A percentile compares a stretch with the other conserved stretches of the same genome.
phyloP scores from a whole-genome alignment of 2,329 filamentous ascomycete genomes.

The Aspergillus sp. region DNA sequence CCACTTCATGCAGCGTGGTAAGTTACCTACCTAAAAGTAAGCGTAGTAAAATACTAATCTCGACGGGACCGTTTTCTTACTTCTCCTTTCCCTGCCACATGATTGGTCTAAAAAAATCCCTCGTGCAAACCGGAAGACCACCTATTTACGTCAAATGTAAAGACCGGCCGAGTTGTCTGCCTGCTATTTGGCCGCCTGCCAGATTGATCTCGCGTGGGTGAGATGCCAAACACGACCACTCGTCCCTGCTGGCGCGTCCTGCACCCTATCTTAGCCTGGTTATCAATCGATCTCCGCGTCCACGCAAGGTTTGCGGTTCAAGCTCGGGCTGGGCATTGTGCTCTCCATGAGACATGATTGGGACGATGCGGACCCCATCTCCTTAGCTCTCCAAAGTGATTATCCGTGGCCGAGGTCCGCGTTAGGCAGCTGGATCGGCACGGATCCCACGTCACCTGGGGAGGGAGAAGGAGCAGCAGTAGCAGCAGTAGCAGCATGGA shows the following conservation, averaged over 20 bases:
- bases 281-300: constrained; percentile 3
- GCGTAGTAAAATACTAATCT: not conserved
- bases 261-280: not conserved
- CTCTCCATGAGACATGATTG: not conserved
- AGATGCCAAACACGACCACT: not conserved
- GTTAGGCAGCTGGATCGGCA: not conserved
- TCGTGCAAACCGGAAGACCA: constrained; percentile 12
- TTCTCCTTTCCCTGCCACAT: constrained; percentile 6
- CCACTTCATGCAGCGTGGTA: constrained; percentile 10
- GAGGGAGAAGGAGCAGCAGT: not conserved
- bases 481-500: not conserved
- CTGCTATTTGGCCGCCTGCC: not conserved
- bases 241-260: not conserved
- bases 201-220: not conserved
- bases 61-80: constrained; percentile 12
- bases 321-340: not conserved
- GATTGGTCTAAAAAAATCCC: constrained; percentile 22
- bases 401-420: constrained; percentile 8
- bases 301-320: constrained; percentile 1
- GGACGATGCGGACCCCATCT: not conserved
- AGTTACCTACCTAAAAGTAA: no score
- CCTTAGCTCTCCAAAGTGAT: not conserved
- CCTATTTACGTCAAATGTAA: constrained; percentile 4
- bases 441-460: constrained; percentile 1
- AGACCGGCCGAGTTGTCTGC: not conserved